Conservation (phyloP, 192 early-diverging fungal genomes). For the Entomortierella lignicola region DNA sequence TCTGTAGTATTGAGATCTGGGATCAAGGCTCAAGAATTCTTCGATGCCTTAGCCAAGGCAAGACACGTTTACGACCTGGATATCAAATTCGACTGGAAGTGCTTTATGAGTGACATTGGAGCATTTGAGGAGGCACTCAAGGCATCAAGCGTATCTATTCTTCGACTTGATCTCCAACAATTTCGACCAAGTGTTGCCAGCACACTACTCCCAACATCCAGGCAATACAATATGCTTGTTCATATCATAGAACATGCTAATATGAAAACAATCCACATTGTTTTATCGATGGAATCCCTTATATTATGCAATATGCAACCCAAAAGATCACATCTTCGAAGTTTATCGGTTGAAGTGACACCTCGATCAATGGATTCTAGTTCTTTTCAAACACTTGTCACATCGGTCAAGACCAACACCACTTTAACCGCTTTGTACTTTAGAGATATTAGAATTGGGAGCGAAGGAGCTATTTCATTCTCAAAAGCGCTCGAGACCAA, state of each 20-base stretch:
- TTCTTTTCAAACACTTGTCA: too few relatives aligned
- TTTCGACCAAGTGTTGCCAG: constrained; percentile 2
- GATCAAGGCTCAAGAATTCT: neutral
- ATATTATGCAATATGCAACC: neutral
- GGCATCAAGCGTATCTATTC: constrained; percentile 9
- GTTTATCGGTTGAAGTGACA: constrained; percentile 5
- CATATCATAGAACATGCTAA: constrained; percentile 2
- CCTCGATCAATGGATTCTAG: too few relatives aligned
- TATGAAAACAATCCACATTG: neutral
- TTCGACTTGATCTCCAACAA: constrained; percentile 12
- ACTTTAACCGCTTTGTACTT: too few relatives aligned
- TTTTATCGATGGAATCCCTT: neutral
- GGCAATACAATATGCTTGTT: neutral
- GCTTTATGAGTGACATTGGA: constrained; percentile 2
- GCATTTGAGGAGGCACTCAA: constrained; percentile 9
- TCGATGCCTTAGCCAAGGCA: too few relatives aligned
- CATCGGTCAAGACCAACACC: too few relatives aligned
- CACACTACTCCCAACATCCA: neutral
- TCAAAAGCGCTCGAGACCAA: too few relatives aligned
- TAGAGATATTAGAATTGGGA: too few relatives aligned
- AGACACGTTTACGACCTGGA: neutral
- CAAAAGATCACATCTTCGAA: constrained; percentile 9
- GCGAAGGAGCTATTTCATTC: too few relatives aligned
- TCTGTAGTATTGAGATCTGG: neutral
- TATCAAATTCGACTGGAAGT: neutral